These are phyloP conservation scores for Trypanosoma brucei DNA, from an alignment of 208 protist genomes.

Conservation along the genomic window DNA sequence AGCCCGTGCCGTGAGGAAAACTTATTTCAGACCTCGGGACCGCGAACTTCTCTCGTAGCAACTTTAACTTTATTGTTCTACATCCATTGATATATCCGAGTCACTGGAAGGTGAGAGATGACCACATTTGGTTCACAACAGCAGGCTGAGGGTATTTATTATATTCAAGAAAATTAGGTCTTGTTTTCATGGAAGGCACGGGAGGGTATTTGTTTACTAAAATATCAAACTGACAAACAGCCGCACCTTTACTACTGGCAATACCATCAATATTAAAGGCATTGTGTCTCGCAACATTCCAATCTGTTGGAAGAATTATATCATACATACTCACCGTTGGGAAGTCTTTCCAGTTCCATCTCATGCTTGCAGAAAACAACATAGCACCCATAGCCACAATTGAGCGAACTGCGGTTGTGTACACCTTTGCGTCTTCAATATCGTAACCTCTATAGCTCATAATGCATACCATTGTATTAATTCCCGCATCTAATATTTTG, in stretches of 20 bases:
- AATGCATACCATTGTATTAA: conserved; percentile 99
- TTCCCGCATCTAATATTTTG: conserved; percentile 97
- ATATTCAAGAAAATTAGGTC: conserved; percentile 77
- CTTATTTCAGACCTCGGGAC: conserved; percentile 98
- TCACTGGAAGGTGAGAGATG: conserved; percentile 79
- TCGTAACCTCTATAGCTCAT: conserved; percentile 99
- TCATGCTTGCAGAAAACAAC: conserved; percentile 91
- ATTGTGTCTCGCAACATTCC: conserved; percentile 45
- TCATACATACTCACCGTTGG: conserved; percentile 56
- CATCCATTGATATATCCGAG: conserved; percentile 70
- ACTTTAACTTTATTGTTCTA: conserved; percentile 95
- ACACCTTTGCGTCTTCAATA: conserved; percentile 99
- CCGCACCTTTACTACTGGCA: conserved; percentile 67
- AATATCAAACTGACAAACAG: conserved; percentile 87
- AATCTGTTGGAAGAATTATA: conserved; percentile 67
- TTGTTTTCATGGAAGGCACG: conserved; percentile 30
- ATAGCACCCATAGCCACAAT: conserved; percentile 97
- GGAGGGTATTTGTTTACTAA: conserved; percentile 94
- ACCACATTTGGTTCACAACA: conserved; percentile 93
- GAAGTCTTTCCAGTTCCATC: conserved; percentile 58
- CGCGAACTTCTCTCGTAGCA: conserved; percentile 87
- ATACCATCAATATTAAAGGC: conserved; percentile 95
- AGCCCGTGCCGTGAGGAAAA: conserved; percentile 99
- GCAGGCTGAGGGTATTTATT: conserved; percentile 86
- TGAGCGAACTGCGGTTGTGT: conserved; percentile 94